Percentiles rank a stretch among this genome's conserved stretches.
These are phyloP conservation scores for Colletotrichum agaves DNA, from an alignment of 2,329 filamentous ascomycete genomes.

Conservation along the genomic window DNA sequence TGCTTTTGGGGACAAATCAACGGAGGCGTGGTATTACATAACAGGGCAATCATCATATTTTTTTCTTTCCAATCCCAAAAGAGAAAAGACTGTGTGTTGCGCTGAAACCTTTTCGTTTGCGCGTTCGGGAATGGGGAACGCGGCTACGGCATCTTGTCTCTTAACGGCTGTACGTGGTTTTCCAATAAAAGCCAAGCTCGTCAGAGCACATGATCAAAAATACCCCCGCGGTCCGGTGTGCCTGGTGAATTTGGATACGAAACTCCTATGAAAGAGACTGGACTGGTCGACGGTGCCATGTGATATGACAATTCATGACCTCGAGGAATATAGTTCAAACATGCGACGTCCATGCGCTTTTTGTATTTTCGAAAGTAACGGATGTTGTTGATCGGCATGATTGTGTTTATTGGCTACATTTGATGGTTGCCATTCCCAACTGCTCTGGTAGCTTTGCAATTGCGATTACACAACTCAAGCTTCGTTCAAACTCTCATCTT, in stretches of 20 bases:
- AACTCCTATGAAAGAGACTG: background rate
- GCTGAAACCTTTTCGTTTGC: conserved; percentile 52
- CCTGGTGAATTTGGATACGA: conserved; percentile 21
- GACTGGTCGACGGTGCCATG: background rate
- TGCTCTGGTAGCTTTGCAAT: no score
- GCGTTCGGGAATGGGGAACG: conserved; percentile 59
- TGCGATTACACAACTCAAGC: background rate
- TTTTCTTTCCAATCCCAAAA: conserved; percentile 25
- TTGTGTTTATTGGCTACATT: no score
- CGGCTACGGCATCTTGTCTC: conserved; percentile 49
- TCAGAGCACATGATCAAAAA: conserved; percentile 50
- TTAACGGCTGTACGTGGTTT: conserved; percentile 39
- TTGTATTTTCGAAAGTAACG: background rate
- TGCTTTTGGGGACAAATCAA: conserved; percentile 39
- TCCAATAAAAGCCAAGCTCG: conserved; percentile 56
- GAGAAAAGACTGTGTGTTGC: conserved; percentile 27
- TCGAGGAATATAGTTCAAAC: background rate
- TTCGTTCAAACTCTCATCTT: background rate
- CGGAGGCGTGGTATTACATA: conserved; percentile 38
- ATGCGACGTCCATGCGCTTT: background rate
- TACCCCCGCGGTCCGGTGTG: conserved; percentile 22
- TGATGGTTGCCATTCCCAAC: no score
- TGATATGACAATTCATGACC: conserved; percentile 13
- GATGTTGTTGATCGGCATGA: background rate
- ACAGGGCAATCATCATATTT: conserved; percentile 38